A percentile compares a stretch with the other conserved stretches of the same genome.
Conservation (phyloP, 1,139 yeast genomes). For the Cylindricascospora bacillispora region DNA sequence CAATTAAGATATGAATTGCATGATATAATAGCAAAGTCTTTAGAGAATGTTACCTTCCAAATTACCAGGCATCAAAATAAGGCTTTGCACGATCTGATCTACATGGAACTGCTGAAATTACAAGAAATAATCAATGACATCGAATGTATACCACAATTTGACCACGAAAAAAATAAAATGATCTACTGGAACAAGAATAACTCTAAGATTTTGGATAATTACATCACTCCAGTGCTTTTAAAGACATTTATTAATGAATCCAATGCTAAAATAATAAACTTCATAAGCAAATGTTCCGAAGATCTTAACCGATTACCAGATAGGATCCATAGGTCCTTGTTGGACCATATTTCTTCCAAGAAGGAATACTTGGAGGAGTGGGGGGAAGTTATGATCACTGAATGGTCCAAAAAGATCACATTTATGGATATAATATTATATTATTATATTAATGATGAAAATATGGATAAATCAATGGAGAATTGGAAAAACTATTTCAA, state of each 20-base stretch:
- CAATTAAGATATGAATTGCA: background rate
- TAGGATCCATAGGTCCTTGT: conserved; percentile 24
- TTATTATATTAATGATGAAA: too few relatives aligned
- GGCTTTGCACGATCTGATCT: background rate
- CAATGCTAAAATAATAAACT: background rate
- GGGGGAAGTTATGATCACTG: conserved; percentile 52
- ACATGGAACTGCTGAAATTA: background rate
- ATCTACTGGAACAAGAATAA: conserved; percentile 23
- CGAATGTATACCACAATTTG: conserved; percentile 34
- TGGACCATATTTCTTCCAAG: background rate
- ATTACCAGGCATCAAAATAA: too few relatives aligned
- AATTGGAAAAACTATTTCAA: too few relatives aligned
- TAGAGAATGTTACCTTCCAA: too few relatives aligned
- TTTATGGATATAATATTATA: conserved; percentile 13
- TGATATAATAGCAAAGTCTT: too few relatives aligned
- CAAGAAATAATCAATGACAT: conserved; percentile 32
- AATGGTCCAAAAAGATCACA: conserved; percentile 33
- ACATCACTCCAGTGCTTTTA: conserved; percentile 2
- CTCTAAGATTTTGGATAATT: conserved; percentile 6
- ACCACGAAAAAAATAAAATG: conserved; percentile 30
- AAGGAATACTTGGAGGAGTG: conserved; percentile 40
- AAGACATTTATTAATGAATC: background rate
- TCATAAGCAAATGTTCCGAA: conserved; percentile 3
- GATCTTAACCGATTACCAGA: conserved; percentile 28
- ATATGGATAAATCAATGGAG: too few relatives aligned